These are phyloP conservation scores for Pleurotus djamor DNA, from an alignment of 768 basidiomycete species.

Conservation along the genomic window DNA sequence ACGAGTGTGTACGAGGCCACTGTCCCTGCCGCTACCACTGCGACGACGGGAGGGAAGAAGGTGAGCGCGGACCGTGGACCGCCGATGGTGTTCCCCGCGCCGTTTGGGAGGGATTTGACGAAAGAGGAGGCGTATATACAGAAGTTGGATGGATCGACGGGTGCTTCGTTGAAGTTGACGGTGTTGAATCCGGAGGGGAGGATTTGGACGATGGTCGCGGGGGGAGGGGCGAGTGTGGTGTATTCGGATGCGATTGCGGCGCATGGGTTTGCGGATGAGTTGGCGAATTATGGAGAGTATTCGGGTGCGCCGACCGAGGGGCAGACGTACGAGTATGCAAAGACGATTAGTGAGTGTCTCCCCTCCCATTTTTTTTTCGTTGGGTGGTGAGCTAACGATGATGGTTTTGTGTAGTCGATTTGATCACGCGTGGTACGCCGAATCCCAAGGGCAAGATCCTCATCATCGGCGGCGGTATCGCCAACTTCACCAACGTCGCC, in stretches of 20 bases:
- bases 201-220: slow-evolving; percentile 99
- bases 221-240: slow-evolving; percentile 78
- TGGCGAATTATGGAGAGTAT: slow-evolving; percentile 99
- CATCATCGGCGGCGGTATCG: slow-evolving; percentile 99
- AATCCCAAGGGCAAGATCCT: slow-evolving; percentile 92
- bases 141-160: slow-evolving; percentile 95
- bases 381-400: no score
- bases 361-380: no score
- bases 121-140: slow-evolving; percentile 99
- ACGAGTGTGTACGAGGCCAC: slow-evolving; percentile 65
- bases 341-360: slow-evolving; percentile 80
- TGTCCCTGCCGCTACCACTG: slow-evolving; percentile 34
- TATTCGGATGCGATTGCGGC: slow-evolving; percentile 84
- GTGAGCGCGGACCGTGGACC: slow-evolving; percentile 92
- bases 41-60: slow-evolving; percentile 43
- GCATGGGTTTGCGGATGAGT: slow-evolving; percentile 93
- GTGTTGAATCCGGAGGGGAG: slow-evolving; percentile 94
- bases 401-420: slow-evolving; percentile 70
- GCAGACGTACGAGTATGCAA: slow-evolving; percentile 99
- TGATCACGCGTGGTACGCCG: slow-evolving; percentile 89
- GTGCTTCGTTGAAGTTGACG: slow-evolving; percentile 97
- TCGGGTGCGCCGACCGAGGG: slow-evolving; percentile 97
- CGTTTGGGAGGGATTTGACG: slow-evolving; percentile 96
- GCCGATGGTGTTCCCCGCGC: slow-evolving; percentile 95
- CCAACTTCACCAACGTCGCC: slow-evolving; percentile 99